Conservation (phyloP, 495 filamentous ascomycete species). For the Amorphotheca resinae region DNA sequence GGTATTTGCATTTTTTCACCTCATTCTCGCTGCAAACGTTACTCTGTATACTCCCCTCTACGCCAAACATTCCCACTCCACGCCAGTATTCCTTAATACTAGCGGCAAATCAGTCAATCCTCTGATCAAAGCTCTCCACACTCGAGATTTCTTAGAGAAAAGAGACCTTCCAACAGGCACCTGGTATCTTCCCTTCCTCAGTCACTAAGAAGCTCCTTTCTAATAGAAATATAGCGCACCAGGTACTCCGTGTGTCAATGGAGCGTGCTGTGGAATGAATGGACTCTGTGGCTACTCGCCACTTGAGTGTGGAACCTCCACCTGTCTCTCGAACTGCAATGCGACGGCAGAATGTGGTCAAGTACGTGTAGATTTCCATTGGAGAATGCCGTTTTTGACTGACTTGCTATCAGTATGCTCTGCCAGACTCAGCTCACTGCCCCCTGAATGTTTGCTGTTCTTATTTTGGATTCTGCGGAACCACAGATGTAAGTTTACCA, state of each 20-base stretch:
- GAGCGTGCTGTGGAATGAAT: conserved; percentile 5
- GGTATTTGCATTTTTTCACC: neutral
- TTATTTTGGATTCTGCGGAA: conserved; percentile 8
- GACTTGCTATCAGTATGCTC: conserved; percentile 8
- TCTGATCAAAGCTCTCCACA: neutral
- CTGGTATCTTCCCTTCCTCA: conserved; percentile 1
- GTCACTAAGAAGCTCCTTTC: neutral
- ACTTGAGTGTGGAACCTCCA: neutral
- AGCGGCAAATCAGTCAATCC: conserved; percentile 1
- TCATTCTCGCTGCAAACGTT: neutral
- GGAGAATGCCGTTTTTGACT: no score
- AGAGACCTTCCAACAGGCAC: conserved; percentile 2
- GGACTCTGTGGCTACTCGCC: conserved; percentile 9
- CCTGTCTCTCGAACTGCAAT: conserved; percentile 8
- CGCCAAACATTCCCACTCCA: neutral
- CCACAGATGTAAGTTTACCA: neutral
- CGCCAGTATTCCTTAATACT: conserved; percentile 2
- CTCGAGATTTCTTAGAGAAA: no score
- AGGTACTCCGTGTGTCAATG: conserved; percentile 3
- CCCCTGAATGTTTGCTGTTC: conserved; percentile 15
- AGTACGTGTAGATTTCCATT: no score
- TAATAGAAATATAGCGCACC: neutral
- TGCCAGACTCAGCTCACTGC: neutral
- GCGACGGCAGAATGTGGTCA: no score
- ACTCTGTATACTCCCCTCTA: conserved; percentile 2